Base-by-base conservation (phyloP, 768 basidiomycete genomes). In the Boletus speciosus region DNA sequence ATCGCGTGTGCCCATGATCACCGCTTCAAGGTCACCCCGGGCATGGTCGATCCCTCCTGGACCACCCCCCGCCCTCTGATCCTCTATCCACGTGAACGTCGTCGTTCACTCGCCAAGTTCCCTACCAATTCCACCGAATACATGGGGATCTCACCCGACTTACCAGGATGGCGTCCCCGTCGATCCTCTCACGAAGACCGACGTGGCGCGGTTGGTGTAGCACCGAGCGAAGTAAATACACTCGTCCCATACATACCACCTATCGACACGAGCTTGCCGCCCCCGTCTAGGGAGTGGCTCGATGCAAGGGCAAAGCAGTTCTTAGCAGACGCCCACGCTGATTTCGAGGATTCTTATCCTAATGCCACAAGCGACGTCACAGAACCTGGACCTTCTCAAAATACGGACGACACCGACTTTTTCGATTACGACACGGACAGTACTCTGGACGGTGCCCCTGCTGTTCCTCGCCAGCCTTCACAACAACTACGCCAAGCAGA, bases 1-100 rank as follows among this genome's bases (percentile, higher is more conserved):
- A 47, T 72, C 14, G 70, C 68, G 35, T 54, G 47, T 40, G 59
- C 64, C 4, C 61, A 68, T 27, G 70, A 71, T 60, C 40, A 55
- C 34, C 62, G 41, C 32, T 65, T 58, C 49, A 41, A 53, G 19
- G 39, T 59, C 25, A 29, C 51, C 2, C 46, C 45, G 6, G 51
- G 52, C 47, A 43, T 50, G 51, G 38, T 59, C 55, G 60, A 57
- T 55, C 60, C 40, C 3, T 50, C 55, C 23, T 42, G 48, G 46
- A n/a, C 57, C 9, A 45, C 51, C 14, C 49, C 53, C 37, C 57
- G 56, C 40, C 59, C 57, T 12, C 34, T 59, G 16, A n/a, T 51
- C 21, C 45, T 51, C 47, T 36, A 54, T 32, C 55, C 56, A 37
- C 58, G 40, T 19, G 61, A 66, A 39, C 60, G 59, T 38, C 54